Conservation (phyloP, 352 stramenopile species). For the Phytopythium vexans region DNA sequence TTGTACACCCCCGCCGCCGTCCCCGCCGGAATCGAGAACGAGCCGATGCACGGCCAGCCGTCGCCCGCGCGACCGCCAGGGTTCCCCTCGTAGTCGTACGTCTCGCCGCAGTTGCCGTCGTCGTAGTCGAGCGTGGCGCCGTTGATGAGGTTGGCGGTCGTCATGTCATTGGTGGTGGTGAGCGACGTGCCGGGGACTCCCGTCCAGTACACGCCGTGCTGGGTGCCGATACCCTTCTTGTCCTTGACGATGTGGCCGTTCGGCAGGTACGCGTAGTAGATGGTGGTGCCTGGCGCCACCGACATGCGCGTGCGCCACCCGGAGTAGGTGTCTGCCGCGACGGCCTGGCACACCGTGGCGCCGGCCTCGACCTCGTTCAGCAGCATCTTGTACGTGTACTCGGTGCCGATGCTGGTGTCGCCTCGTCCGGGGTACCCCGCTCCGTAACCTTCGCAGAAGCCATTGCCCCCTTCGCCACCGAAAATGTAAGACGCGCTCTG, state of each 20-base stretch:
- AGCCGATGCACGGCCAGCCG: conserved; percentile 42
- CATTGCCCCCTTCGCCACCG: conserved; percentile 50
- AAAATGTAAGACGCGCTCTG: conserved; percentile 66
- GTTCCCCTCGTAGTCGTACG: conserved; percentile 27
- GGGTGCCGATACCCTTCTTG: conserved; percentile 40
- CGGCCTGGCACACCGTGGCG: conserved; percentile 36
- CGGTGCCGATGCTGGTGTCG: conserved; percentile 39
- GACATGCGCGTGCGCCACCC: conserved; percentile 55
- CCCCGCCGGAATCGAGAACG: conserved; percentile 34
- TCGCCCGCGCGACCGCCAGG: conserved; percentile 37
- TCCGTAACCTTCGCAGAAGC: conserved; percentile 68
- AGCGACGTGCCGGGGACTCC: conserved; percentile 23
- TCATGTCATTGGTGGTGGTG: conserved; percentile 35
- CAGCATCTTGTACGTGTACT: conserved; percentile 70
- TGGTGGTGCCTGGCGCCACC: conserved; percentile 19
- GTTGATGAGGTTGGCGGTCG: conserved; percentile 32
- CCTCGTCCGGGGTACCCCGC: conserved; percentile 58
- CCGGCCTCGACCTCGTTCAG: conserved; percentile 57
- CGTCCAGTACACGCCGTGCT: conserved; percentile 47
- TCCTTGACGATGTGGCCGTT: conserved; percentile 50
- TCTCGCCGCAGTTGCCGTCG: conserved; percentile 50
- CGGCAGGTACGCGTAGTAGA: conserved; percentile 42
- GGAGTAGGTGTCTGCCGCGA: conserved; percentile 50
- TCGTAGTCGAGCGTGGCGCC: conserved; percentile 36
- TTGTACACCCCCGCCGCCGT: conserved; percentile 36